Conservation (phyloP, 768 basidiomycete species). For the Leccinum longicurvipes region DNA sequence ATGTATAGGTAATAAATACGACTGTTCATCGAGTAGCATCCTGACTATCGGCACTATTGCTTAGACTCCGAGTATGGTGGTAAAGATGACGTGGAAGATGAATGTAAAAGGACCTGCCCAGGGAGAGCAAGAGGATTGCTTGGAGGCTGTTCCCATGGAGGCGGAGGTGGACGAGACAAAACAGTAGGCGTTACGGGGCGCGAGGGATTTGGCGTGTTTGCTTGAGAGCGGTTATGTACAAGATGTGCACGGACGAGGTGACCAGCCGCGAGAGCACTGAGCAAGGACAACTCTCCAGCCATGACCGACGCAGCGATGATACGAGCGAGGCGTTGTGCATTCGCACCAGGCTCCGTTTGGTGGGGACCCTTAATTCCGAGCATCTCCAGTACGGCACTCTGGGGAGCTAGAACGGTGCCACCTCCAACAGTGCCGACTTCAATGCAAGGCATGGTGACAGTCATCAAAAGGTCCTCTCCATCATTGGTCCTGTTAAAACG, state of each 20-base stretch:
- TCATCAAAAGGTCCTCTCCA: slow-evolving; percentile 88
- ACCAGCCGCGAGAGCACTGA: slow-evolving; percentile 91
- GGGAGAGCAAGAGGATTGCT: slow-evolving; percentile 5
- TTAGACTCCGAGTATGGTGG: slow-evolving; percentile 41
- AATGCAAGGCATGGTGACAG: slow-evolving; percentile 97
- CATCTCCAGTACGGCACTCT: slow-evolving; percentile 88
- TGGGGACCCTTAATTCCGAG: slow-evolving; percentile 91
- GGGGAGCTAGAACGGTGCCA: slow-evolving; percentile 89
- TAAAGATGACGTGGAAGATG: slow-evolving; percentile 38
- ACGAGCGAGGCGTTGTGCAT: slow-evolving; percentile 85
- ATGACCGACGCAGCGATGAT: slow-evolving; percentile 92
- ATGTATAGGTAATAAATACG: slow-evolving; percentile 23
- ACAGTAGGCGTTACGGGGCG: slow-evolving; percentile 59
- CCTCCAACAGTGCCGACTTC: slow-evolving; percentile 99
- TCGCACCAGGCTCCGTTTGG: slow-evolving; percentile 79
- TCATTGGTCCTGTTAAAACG: slow-evolving; percentile 63
- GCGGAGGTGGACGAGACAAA: slow-evolving; percentile 12
- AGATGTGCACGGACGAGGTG: slow-evolving; percentile 93
- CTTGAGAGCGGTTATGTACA: slow-evolving; percentile 83
- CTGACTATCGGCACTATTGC: slow-evolving; percentile 5
- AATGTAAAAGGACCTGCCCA: slow-evolving; percentile 29
- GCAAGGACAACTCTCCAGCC: slow-evolving; percentile 92
- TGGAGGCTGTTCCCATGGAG: slow-evolving; percentile 25
- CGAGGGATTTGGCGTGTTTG: slow-evolving; percentile 70
- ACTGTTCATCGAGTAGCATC: slow-evolving; percentile 3